Evolutionary conservation across 2,329 filamentous ascomycete species (phyloP).

Genomic region (Fusarium falciforme): DNA sequence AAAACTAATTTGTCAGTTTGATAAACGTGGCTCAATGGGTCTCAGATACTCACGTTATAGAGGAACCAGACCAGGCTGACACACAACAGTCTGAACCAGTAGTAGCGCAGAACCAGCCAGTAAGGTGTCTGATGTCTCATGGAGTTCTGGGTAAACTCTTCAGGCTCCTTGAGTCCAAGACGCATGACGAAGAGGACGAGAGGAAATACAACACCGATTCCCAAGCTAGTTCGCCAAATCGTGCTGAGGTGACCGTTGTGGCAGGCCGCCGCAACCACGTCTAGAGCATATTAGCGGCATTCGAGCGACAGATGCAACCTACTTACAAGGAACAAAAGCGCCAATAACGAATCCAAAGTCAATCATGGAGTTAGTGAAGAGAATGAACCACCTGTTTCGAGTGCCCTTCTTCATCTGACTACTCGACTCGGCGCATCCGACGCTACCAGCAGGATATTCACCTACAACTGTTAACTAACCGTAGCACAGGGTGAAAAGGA

Average conservation of each 20-base stretch:
- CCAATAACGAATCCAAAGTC: conserved; percentile 85
- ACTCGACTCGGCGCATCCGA: conserved; percentile 85
- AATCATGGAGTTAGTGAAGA: conserved; percentile 91
- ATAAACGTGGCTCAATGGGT: neutral
- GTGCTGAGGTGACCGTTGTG: conserved; percentile 72
- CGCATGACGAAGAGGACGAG: conserved; percentile 77
- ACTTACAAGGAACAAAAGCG: conserved; percentile 75
- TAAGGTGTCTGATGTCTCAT: conserved; percentile 73
- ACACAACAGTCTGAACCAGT: conserved; percentile 77
- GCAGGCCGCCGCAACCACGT: conserved; percentile 67
- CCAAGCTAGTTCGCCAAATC: conserved; percentile 86
- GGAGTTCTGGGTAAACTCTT: conserved; percentile 77
- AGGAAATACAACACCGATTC: conserved; percentile 82
- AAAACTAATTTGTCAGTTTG: conserved; percentile 64
- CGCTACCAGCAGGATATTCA: conserved; percentile 83
- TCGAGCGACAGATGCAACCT: rapidly evolving
- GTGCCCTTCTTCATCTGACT: conserved; percentile 84
- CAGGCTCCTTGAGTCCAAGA: conserved; percentile 79
- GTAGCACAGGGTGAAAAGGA: rapidly evolving
- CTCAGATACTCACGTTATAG: conserved; percentile 68
- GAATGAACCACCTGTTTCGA: conserved; percentile 90
- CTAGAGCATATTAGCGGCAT: conserved; percentile 16
- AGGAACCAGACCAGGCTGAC: conserved; percentile 87
- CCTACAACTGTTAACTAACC: conserved; percentile 48
- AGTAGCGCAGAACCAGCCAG: conserved; percentile 69